These are phyloP conservation scores for Pythium dissimile DNA, from an alignment of 352 stramenopile species.

Conservation along the genomic window DNA sequence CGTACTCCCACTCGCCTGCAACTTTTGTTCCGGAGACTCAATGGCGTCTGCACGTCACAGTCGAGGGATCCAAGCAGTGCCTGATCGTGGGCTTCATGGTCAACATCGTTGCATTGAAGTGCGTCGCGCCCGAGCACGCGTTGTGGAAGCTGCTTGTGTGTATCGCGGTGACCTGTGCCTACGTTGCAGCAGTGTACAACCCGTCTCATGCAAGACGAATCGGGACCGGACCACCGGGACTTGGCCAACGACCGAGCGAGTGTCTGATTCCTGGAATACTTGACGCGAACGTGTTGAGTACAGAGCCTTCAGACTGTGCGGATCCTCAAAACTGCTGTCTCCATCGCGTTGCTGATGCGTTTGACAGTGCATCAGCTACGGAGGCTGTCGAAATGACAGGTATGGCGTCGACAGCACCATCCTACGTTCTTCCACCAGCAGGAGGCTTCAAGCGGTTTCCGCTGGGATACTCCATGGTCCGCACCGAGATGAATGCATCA, in stretches of 20 bases:
- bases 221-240: background rate
- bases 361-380: background rate
- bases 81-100: constrained; percentile 75
- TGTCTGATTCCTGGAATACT: constrained; percentile 8
- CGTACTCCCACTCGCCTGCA: constrained; percentile 6
- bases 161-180: constrained; percentile 40
- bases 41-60: constrained; percentile 50
- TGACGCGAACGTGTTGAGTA: constrained; percentile 16
- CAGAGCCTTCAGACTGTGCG: constrained; percentile 31
- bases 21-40: constrained; percentile 3
- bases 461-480: constrained; percentile 56
- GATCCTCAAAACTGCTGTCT: constrained; percentile 51
- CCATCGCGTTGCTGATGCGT: constrained; percentile 25
- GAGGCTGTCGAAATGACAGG: background rate
- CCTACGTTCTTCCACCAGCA: background rate
- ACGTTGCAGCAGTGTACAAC: constrained; percentile 56
- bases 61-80: constrained; percentile 69
- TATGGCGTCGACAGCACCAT: background rate
- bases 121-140: constrained; percentile 60
- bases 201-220: constrained; percentile 15
- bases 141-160: constrained; percentile 61
- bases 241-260: constrained; percentile 3
- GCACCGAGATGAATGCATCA: constrained; percentile 38
- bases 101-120: constrained; percentile 72
- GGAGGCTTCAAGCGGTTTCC: constrained; percentile 39